phyloP scores from a whole-genome alignment of 306 rosid genomes.

The Canavalia gladiata region DNA sequence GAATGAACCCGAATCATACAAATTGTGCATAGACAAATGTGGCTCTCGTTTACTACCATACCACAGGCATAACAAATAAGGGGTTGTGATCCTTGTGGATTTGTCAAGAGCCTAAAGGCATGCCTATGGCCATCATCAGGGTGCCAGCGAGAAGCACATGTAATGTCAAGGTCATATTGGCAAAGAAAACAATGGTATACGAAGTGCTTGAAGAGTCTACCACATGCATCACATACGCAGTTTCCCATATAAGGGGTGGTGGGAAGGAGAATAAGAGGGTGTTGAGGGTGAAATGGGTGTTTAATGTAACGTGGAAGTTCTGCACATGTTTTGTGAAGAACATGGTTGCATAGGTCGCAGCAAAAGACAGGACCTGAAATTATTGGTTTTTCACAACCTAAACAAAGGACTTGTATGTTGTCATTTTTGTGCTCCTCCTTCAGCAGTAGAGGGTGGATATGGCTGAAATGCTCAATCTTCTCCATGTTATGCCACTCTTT shows the following conservation, averaged over 20 bases:
- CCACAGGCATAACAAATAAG: conserved; percentile 31
- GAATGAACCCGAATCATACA: conserved; percentile 36
- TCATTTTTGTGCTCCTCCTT: background rate
- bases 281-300: conserved; percentile 16
- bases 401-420: background rate
- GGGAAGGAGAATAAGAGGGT: conserved; percentile 23
- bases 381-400: conserved; percentile 11
- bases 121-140: conserved; percentile 14
- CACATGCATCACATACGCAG: background rate
- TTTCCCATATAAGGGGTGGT: background rate
- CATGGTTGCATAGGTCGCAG: background rate
- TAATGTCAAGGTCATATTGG: conserved; percentile 7
- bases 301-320: background rate
- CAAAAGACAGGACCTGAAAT: conserved; percentile 22
- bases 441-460: conserved; percentile 14
- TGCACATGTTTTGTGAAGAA: conserved; percentile 27
- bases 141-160: background rate
- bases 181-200: conserved; percentile 14
- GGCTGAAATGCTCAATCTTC: conserved; percentile 28
- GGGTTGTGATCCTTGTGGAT: background rate
- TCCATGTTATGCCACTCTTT: background rate
- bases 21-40: background rate
- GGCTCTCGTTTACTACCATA: background rate
- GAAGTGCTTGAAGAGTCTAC: background rate
- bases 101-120: background rate